phyloP scores from a whole-genome alignment of 345 rosid genomes.

The Heritiera fomes region DNA sequence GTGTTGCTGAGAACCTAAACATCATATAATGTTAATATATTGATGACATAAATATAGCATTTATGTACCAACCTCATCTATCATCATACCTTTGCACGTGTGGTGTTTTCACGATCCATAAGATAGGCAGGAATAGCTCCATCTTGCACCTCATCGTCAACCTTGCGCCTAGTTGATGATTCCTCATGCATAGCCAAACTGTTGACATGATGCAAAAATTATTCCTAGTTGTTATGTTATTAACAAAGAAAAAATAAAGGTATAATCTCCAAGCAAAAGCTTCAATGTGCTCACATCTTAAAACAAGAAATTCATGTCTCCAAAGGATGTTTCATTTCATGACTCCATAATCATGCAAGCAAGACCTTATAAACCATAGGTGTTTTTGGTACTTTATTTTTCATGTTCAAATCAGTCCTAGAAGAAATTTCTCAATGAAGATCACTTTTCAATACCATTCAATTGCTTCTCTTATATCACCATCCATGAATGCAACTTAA shows the following conservation, averaged over 20 bases:
- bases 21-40: constrained; percentile 7
- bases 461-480: background rate
- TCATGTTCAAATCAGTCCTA: background rate
- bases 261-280: background rate
- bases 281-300: background rate
- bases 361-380: background rate
- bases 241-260: background rate
- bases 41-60: background rate
- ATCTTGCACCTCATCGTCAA: constrained; percentile 82
- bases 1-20: constrained; percentile 86
- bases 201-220: constrained; percentile 10
- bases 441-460: background rate
- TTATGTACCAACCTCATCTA: background rate
- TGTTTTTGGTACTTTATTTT: background rate
- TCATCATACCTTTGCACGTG: constrained; percentile 67
- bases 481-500: background rate
- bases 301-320: background rate
- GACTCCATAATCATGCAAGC: background rate
- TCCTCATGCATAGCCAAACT: constrained; percentile 96
- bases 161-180: constrained; percentile 76
- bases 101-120: constrained; percentile 86
- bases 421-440: constrained; percentile 5
- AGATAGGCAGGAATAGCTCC: constrained; percentile 97
- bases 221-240: background rate
- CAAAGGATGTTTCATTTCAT: background rate